Base-by-base conservation (phyloP, 345 rosid species). In the Dipteronia dyeriana region DNA sequence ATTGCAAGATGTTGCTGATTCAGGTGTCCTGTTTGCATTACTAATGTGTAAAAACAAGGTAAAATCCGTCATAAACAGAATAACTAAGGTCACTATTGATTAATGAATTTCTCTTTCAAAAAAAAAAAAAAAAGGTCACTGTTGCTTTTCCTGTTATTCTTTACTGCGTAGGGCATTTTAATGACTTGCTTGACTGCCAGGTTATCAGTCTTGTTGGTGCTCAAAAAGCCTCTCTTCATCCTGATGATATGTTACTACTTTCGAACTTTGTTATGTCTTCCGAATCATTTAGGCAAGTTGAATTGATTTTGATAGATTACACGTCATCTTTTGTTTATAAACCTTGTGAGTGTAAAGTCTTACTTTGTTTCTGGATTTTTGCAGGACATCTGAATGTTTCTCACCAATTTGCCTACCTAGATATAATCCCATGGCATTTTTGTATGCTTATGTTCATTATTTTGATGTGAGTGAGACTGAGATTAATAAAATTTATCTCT, bases 351-450 rank as follows among this genome's bases (percentile, higher is more conserved):
- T 34, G 61, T 41, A 39, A 53, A 56, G 62, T 69, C 77, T 79
- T 25, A 76, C 59, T 59, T 20, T 31, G 80, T 23, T 66, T 74
- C 56, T 70, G 68, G 59, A 73, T 61, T 79, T 70, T 54, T 85
- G 87, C 98, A 94, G 99, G 90, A 94, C 96, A 54, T 94, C 99
- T 67, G 99, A 97, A 80, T 92, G 94, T 67, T 97, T 97, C 81
- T 97, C 97, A 19, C 99, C 99, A 79, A 97, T 94, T 83, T 97
- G 99, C 88, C 85, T 97, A 64, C 99, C 98, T 60, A 89, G 98
- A 90, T 97, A 97, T 82, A 97, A 97, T 80, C 91, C 99, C 65
- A 86, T 86, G 90, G 95, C 98, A 26, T 97, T 97, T 87, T 82
- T 97, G 76, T 91, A 97, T 85, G 97, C 98, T 49, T 94, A 97